Base-by-base conservation (phyloP, 2,329 filamentous ascomycete species). In the Pseudogymnoascus sp. region DNA sequence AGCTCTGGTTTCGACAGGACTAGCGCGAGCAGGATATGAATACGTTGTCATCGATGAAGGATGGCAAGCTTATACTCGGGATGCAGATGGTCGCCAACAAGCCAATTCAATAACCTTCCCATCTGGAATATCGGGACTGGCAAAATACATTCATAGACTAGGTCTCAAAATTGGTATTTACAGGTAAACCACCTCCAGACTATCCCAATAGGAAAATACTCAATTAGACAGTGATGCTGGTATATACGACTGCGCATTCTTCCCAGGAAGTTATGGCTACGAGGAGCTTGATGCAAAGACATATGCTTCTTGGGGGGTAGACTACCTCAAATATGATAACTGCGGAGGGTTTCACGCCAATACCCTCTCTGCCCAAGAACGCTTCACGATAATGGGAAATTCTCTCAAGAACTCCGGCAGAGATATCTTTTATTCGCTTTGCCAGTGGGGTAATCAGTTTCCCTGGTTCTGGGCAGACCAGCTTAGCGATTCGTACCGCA, bases 401-500 rank as follows among this genome's bases (percentile, higher is more conserved):
- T 19, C 38, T 40, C 38, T 40, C n/a, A 40, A 40, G 38, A 64
- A 56, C n/a, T 47, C 63, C 5, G 65, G 65, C 53, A 42, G 65
- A 7, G 61, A 66, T 1, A 66, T 67, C 2, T 62, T 67, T 50
- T 67, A 67, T 35, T 66, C 65, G 8, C 44, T 67, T 13, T 67
- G 65, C 31, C 56, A 67, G 42, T 67, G 65, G 65, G 65, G 65
- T 3, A 38, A 64, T 60, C 64, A 67, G 53, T 67, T 66, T 53
- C 66, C 65, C 24, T 67, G 66, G 66, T 62, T 64, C 16, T 67
- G 63, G 64, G 66, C 61, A 13, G 64, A 62, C 16, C 65, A 61
- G 50, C 61, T 70, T 19, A 64, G 69, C 3, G 62, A 72, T 13
- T 72, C 70, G 2, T 71, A 70, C 38, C 65, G 70, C 6, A 72